phyloP scores from a whole-genome alignment of 2,329 filamentous ascomycete genomes.

The Alternaria brassicae region DNA sequence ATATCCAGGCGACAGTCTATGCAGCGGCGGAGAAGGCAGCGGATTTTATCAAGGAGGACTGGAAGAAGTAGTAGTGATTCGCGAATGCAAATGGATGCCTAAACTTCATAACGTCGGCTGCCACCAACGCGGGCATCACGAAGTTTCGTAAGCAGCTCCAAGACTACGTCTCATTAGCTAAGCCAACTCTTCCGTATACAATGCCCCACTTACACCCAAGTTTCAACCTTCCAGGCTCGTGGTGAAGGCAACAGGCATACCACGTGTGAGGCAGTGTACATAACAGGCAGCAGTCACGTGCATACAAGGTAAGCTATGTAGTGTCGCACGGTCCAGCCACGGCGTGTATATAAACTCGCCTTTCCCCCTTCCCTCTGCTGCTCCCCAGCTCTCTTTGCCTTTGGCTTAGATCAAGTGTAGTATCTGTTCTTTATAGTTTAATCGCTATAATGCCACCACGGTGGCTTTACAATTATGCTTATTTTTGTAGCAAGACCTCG shows the following conservation, averaged over 20 bases:
- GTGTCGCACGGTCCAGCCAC: not conserved
- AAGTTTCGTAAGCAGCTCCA: not conserved
- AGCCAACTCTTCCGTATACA: too few species aligned
- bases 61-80: not conserved
- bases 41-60: not conserved
- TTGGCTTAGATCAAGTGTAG: not conserved
- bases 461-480: not conserved
- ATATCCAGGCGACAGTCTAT: conserved; percentile 1
- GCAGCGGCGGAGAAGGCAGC: not conserved
- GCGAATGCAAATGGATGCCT: not conserved
- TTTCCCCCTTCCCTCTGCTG: not conserved
- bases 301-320: too few species aligned
- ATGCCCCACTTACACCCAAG: too few species aligned
- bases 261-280: not conserved
- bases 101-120: not conserved
- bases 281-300: not conserved
- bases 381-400: not conserved
- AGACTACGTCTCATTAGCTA: not conserved
- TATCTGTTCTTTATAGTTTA: conserved; percentile 2
- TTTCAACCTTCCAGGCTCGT: too few species aligned
- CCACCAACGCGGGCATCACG: not conserved
- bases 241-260: not conserved
- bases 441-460: not conserved
- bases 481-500: not conserved
- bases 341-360: not conserved